Evolutionary conservation across 805 yeast genomes (phyloP).

Genomic region (Ogataea polymorpha): DNA sequence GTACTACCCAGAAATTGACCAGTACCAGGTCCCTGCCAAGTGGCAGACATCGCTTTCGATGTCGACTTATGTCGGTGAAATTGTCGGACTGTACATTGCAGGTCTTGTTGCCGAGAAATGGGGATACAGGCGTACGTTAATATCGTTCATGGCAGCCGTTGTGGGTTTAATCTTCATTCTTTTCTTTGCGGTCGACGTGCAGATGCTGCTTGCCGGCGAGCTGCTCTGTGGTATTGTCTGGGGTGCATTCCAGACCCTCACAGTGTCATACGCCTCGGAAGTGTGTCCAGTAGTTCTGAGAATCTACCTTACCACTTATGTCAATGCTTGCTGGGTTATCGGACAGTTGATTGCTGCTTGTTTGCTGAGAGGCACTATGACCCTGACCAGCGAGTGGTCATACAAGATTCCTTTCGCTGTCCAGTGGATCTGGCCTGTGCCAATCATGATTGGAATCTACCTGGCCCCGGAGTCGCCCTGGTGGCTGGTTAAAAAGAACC

Average conservation of each 20-base stretch:
- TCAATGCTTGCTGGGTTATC: conserved; percentile 51
- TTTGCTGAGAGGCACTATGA: conserved; percentile 33
- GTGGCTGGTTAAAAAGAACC: conserved; percentile 47
- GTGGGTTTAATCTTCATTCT: conserved; percentile 36
- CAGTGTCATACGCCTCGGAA: conserved; percentile 55
- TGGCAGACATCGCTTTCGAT: conserved; percentile 44
- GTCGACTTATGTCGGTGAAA: conserved; percentile 21
- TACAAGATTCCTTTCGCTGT: conserved; percentile 55
- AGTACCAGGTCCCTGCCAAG: conserved; percentile 35
- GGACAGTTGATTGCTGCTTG: conserved; percentile 59
- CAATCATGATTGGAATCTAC: conserved; percentile 40
- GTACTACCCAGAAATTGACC: conserved; percentile 14
- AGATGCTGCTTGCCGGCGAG: conserved; percentile 41
- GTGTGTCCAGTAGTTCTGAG: conserved; percentile 51
- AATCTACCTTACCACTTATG: conserved; percentile 45
- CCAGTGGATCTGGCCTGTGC: conserved; percentile 61
- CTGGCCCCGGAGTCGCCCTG: conserved; percentile 59
- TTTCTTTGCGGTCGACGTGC: conserved; percentile 38
- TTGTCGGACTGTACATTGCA: conserved; percentile 39
- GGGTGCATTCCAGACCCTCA: conserved; percentile 53
- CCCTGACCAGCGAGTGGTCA: conserved; percentile 31
- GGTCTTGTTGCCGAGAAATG: conserved; percentile 40
- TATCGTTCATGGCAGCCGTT: conserved; percentile 28
- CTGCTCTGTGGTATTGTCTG: conserved; percentile 46
- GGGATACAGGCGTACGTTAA: conserved; percentile 41